These are phyloP conservation scores for Lachancea dasiensis DNA, from an alignment of 805 yeast genomes.

Conservation along the genomic window DNA sequence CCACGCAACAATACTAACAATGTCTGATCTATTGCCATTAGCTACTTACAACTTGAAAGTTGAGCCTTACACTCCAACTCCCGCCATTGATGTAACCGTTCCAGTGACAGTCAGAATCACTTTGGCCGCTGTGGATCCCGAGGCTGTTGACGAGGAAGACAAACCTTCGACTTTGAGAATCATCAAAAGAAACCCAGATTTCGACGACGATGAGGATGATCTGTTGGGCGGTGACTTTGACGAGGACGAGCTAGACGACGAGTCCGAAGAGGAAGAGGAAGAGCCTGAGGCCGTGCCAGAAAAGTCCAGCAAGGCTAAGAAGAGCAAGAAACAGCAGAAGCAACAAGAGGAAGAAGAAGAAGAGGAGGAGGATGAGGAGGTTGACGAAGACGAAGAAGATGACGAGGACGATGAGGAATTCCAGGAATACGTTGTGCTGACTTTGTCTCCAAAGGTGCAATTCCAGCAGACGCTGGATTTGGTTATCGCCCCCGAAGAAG, in stretches of 20 bases:
- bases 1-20: conserved; percentile 18
- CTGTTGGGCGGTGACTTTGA: conserved; percentile 41
- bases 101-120: conserved; percentile 90
- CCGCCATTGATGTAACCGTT: conserved; percentile 78
- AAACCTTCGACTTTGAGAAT: conserved; percentile 88
- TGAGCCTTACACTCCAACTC: conserved; percentile 80
- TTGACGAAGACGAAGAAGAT: conserved; percentile 50
- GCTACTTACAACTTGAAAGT: conserved; percentile 82
- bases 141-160: conserved; percentile 65
- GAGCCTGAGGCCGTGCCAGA: conserved; percentile 37
- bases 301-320: conserved; percentile 44
- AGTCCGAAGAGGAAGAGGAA: conserved; percentile 36
- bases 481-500: conserved; percentile 89
- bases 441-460: conserved; percentile 78
- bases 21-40: conserved; percentile 75
- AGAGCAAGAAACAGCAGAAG: conserved; percentile 39
- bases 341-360: conserved; percentile 34
- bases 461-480: conserved; percentile 88
- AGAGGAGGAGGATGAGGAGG: conserved; percentile 41
- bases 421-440: conserved; percentile 80
- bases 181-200: conserved; percentile 60
- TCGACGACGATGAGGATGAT: conserved; percentile 43
- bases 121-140: conserved; percentile 93
- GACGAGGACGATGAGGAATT: conserved; percentile 67
- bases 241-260: conserved; percentile 42